These are phyloP conservation scores for Salix brachista DNA, from an alignment of 345 rosid species.

Conservation along the genomic window DNA sequence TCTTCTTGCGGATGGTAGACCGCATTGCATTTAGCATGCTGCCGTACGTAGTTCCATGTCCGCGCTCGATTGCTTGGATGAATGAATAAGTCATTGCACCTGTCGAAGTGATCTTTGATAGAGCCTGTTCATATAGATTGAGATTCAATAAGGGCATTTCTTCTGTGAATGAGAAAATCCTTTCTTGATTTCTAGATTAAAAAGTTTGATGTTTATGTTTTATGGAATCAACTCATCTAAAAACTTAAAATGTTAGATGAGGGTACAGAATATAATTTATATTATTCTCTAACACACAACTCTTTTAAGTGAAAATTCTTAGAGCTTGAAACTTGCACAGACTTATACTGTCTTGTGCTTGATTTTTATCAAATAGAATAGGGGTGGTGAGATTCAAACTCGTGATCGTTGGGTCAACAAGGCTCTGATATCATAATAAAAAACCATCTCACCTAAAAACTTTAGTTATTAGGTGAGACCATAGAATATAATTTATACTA, in stretches of 20 bases:
- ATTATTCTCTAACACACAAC: no score
- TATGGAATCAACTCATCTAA: no score
- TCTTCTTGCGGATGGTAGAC: constrained; percentile 50
- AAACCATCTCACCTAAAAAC: no score
- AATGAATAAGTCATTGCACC: constrained; percentile 97
- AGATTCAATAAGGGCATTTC: not conserved
- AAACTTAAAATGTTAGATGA: no score
- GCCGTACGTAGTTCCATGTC: constrained; percentile 66
- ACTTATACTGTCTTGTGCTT: no score
- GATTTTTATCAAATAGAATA: no score
- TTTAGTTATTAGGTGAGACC: accelerated
- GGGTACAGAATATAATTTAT: no score
- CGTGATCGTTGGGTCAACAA: accelerated
- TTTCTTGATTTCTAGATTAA: not conserved
- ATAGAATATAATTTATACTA: no score
- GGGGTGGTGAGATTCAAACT: no score
- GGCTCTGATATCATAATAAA: no score
- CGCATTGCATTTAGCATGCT: constrained; percentile 68
- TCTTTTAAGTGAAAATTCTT: no score
- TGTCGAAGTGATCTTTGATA: constrained; percentile 62
- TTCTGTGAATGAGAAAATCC: not conserved
- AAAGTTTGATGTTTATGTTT: not conserved
- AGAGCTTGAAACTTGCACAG: no score
- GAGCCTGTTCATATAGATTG: constrained; percentile 41
- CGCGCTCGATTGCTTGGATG: constrained; percentile 77